A percentile compares a stretch with the other conserved stretches of the same genome.
These are phyloP conservation scores for Skeletonema potamos DNA, from an alignment of 108 stramenopile species.

Conservation along the genomic window DNA sequence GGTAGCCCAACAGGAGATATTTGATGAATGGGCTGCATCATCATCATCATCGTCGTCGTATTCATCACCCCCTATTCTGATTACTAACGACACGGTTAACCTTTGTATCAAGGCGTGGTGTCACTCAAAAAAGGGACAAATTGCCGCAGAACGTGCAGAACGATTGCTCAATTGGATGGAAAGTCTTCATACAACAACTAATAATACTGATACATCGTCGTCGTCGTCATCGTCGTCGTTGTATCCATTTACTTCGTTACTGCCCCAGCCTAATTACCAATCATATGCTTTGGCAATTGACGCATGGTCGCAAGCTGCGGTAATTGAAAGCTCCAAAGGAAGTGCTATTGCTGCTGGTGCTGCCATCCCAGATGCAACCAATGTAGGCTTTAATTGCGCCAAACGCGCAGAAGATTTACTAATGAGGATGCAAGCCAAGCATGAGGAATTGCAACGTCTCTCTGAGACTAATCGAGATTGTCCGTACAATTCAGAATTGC, in stretches of 20 bases:
- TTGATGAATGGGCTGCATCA: neutral
- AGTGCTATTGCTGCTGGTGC: neutral
- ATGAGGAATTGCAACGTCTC: constrained; percentile 6
- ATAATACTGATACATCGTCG: no score
- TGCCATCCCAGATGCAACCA: constrained; percentile 8
- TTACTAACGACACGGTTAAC: constrained; percentile 28
- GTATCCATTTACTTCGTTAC: neutral
- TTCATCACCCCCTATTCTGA: neutral
- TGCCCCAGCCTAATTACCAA: constrained; percentile 33
- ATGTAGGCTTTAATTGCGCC: constrained; percentile 36
- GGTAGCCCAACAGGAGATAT: constrained; percentile 22
- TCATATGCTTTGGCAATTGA: constrained; percentile 30
- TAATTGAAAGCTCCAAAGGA: constrained; percentile 15
- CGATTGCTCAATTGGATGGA: constrained; percentile 39
- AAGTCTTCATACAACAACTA: constrained; percentile 10
- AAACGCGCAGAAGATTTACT: constrained; percentile 31
- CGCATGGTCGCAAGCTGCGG: constrained; percentile 36
- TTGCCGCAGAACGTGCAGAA: constrained; percentile 30
- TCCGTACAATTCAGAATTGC: constrained; percentile 19
- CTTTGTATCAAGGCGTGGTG: constrained; percentile 30
- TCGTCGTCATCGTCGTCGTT: neutral
- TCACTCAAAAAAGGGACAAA: constrained; percentile 24
- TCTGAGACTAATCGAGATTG: neutral
- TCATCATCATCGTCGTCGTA: neutral
- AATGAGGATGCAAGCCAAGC: constrained; percentile 42